Conservation (phyloP, 83 land plant genomes). For the Picea abies region DNA sequence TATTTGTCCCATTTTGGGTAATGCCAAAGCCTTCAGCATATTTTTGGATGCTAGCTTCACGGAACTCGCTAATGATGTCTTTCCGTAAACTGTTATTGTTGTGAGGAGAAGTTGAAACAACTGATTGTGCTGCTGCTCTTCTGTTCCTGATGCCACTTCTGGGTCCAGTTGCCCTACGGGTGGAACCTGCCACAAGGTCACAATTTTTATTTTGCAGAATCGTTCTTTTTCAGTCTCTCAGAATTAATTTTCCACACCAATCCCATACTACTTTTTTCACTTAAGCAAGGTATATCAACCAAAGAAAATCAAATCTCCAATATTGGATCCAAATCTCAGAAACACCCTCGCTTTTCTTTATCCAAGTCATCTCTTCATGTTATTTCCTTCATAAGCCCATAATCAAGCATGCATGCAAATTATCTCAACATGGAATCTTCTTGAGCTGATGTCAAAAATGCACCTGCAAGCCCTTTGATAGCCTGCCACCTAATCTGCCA, state of each 20-base stretch:
- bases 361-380: too few relatives aligned
- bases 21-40: too few relatives aligned
- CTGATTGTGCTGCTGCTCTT: constrained; percentile 8
- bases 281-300: background rate
- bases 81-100: background rate
- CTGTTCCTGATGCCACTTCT: constrained; percentile 8
- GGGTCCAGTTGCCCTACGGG: background rate
- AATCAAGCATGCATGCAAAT: too few relatives aligned
- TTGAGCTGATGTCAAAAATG: too few relatives aligned
- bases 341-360: background rate
- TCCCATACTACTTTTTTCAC: background rate
- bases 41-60: too few relatives aligned
- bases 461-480: too few relatives aligned
- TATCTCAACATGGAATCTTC: too few relatives aligned
- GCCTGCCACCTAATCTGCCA: too few relatives aligned
- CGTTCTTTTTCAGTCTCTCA: background rate
- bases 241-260: background rate
- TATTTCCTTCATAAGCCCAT: too few relatives aligned
- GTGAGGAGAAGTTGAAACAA: background rate
- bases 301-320: background rate
- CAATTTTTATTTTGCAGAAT: background rate
- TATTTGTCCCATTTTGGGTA: too few relatives aligned
- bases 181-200: background rate
- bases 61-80: background rate
- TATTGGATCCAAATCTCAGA: background rate